Evolutionary conservation across 2,329 filamentous ascomycete genomes (phyloP).

Genomic region (Taxawa tesnikishii): DNA sequence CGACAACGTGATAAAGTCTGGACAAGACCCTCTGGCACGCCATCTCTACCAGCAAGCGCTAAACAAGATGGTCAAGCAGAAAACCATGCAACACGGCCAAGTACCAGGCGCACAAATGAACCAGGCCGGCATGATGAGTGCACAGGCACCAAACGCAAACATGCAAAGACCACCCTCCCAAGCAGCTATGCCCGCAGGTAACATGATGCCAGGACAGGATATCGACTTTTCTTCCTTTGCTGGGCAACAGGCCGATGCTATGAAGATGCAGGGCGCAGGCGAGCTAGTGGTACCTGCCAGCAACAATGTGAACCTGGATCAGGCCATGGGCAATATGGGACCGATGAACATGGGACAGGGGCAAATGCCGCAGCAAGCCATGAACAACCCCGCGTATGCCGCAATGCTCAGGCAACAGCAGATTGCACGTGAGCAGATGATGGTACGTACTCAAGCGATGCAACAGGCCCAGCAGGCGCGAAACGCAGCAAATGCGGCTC

Average conservation of each 20-base stretch:
- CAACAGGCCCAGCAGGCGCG: slow-evolving; percentile 23
- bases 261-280: slow-evolving; percentile 48
- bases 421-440: slow-evolving; percentile 24
- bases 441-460: slow-evolving; percentile 25
- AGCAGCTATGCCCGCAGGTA: slow-evolving; percentile 22
- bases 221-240: slow-evolving; percentile 44
- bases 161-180: slow-evolving; percentile 26
- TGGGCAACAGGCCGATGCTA: slow-evolving; percentile 49
- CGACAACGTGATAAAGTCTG: slow-evolving; percentile 29
- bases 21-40: slow-evolving; percentile 33
- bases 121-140: slow-evolving; percentile 24
- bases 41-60: slow-evolving; percentile 6
- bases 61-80: slow-evolving; percentile 9
- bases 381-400: slow-evolving; percentile 22
- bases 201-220: slow-evolving; percentile 15
- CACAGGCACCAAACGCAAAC: slow-evolving; percentile 4
- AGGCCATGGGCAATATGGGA: slow-evolving; percentile 1
- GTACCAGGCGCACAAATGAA: slow-evolving; percentile 10
- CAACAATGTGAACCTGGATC: slow-evolving; percentile 30
- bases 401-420: slow-evolving; percentile 24
- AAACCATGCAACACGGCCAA: slow-evolving; percentile 1
- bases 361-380: slow-evolving; percentile 6
- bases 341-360: slow-evolving; percentile 3
- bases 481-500: slow-evolving; percentile 24
- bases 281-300: slow-evolving; percentile 53